Base-by-base conservation (phyloP, 768 basidiomycete species). In the Rhodocollybia butyracea region DNA sequence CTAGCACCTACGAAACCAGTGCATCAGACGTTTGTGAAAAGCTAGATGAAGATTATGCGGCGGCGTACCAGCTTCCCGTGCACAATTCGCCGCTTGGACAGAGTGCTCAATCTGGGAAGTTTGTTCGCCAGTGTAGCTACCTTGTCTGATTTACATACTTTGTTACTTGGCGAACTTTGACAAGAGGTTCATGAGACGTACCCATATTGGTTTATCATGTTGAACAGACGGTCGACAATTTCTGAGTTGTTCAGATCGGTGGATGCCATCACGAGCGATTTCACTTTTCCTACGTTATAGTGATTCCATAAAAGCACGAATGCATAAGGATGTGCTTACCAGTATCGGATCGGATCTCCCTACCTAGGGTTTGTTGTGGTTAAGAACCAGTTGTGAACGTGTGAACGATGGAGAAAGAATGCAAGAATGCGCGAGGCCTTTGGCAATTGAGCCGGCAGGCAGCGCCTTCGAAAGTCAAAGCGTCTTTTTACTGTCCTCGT, bases 41-140 rank as follows among this genome's bases (percentile, higher is more conserved):
- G 11, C 4, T 17, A 15, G 34, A 19, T 30, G 45, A 46, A n/a
- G n/a, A n/a, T n/a, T n/a, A n/a, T n/a, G 15, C 12, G 19, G 13
- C n/a, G 12, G 34, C 52, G 15, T 8, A 54, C 52, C 52, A 1
- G 41, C 41, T 24, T 54, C 29, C 34, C 26, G 15, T 10, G 52
- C 52, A 22, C 39, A 43, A 26, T 54, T 45, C 13, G 52, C 52
- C 19, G 52, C 52, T 45, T 54, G 52, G 26, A 54, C 26, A 24
- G 15, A 43, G 24, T 54, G 52, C n/a, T 42, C 52, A 5, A 54
- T 30, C n/a, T 54, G 41, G 7, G 40, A 43, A 36, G 45, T 41
- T 5, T 11, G 29, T 27, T 54, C 52, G 19, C 52, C 29, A 17
- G 45, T 43, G 30, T 54, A 54, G 24, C 45, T 29, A 10, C 41